phyloP scores from a whole-genome alignment of 2,329 filamentous ascomycete genomes.

The Xylariaceae sp. region DNA sequence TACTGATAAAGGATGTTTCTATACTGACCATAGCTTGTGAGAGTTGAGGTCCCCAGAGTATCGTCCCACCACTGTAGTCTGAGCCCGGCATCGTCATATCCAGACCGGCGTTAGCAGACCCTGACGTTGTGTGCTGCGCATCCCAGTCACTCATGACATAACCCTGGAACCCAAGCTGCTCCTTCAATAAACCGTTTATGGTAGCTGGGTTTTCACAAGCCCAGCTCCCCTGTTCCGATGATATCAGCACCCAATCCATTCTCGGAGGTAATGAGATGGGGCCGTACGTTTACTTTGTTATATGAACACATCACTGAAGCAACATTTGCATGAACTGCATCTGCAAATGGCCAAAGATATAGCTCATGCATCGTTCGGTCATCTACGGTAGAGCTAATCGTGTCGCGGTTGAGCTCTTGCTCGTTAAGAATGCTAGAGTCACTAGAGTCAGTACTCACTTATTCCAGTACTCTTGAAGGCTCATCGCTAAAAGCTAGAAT shows the following conservation, averaged over 20 bases:
- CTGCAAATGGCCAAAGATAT: constrained; percentile 65
- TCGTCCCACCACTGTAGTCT: constrained; percentile 48
- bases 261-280: background rate
- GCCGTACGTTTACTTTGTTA: constrained; percentile 59
- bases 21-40: constrained; percentile 49
- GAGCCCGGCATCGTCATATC: constrained; percentile 82
- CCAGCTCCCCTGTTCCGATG: constrained; percentile 45
- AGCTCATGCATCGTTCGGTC: constrained; percentile 66
- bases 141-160: constrained; percentile 63
- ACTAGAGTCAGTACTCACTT: too few relatives aligned
- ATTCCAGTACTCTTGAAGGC: too few relatives aligned
- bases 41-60: constrained; percentile 55
- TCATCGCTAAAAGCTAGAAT: too few relatives aligned
- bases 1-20: too few relatives aligned
- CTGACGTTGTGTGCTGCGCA: constrained; percentile 69
- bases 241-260: background rate
- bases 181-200: constrained; percentile 61
- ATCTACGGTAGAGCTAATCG: constrained; percentile 54
- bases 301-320: constrained; percentile 70
- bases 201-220: constrained; percentile 60
- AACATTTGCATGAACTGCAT: constrained; percentile 63
- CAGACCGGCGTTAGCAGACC: constrained; percentile 62
- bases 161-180: constrained; percentile 71
- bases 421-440: constrained; percentile 67
- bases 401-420: constrained; percentile 58